These are phyloP conservation scores for Trichophyton rubrum DNA, from an alignment of 2,329 filamentous ascomycete species.

Conservation along the genomic window DNA sequence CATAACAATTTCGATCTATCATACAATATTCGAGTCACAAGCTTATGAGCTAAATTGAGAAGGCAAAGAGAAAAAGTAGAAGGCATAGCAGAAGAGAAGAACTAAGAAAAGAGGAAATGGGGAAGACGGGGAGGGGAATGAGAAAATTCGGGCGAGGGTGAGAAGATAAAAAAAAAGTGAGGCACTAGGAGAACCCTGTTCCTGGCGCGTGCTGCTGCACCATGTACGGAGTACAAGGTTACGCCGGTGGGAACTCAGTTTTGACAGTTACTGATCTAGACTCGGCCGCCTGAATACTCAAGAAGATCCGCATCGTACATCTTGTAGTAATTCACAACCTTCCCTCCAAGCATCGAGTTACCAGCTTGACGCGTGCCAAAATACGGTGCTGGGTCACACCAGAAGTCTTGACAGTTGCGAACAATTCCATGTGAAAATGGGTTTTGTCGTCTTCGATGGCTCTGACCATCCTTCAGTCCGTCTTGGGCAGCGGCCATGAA, in stretches of 20 bases:
- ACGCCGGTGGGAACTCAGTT: not conserved
- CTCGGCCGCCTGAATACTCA: not conserved
- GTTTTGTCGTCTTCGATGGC: constrained; percentile 47
- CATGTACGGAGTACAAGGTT: not conserved
- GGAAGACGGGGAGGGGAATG: not conserved
- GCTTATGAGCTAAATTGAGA: not conserved
- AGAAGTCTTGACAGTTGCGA: constrained; percentile 93
- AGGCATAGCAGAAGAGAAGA: not conserved
- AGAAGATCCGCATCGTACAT: constrained; percentile 61
- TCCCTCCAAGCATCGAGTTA: constrained; percentile 61
- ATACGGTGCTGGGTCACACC: constrained; percentile 76
- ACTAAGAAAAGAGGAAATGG: not conserved
- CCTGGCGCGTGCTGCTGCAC: not conserved
- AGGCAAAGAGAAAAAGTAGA: not conserved
- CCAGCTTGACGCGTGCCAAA: constrained; percentile 66
- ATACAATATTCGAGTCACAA: not conserved
- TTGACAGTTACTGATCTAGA: not conserved
- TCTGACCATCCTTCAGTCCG: constrained; percentile 43
- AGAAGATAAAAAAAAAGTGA: not conserved
- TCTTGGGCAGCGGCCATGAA: constrained; percentile 84
- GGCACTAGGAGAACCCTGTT: not conserved
- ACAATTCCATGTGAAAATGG: constrained; percentile 73
- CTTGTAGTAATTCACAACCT: constrained; percentile 70
- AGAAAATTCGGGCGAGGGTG: not conserved
- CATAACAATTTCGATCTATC: not conserved